Evolutionary conservation across 108 stramenopile species (phyloP).

Genomic region (Fragilariopsis cylindrus): DNA sequence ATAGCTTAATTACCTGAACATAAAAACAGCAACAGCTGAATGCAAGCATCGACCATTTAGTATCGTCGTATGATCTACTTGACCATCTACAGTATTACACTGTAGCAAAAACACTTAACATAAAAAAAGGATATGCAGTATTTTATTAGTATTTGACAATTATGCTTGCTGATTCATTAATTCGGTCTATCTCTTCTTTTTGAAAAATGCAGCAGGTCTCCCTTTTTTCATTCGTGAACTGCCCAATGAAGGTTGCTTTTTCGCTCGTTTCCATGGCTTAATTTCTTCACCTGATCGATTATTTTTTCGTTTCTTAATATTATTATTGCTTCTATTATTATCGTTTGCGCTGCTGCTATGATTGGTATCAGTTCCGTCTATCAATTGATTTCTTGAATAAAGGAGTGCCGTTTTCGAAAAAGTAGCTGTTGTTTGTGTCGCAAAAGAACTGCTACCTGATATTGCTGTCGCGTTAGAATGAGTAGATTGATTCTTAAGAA

Average conservation of each 20-base stretch:
- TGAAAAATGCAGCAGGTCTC: background rate
- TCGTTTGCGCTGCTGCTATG: background rate
- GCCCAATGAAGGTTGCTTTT: conserved; percentile 20
- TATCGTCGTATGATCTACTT: too few relatives aligned
- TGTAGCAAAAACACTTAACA: too few relatives aligned
- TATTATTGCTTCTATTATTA: background rate
- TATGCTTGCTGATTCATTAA: background rate
- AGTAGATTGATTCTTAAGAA: conserved; percentile 19
- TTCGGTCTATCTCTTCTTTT: background rate
- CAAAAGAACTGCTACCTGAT: conserved; percentile 3
- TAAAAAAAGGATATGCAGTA: too few relatives aligned
- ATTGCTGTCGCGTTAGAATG: background rate
- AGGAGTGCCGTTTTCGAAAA: conserved; percentile 32
- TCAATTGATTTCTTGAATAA: conserved; percentile 26
- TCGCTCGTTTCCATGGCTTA: conserved; percentile 40
- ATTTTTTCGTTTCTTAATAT: conserved; percentile 14
- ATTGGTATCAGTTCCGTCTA: conserved; percentile 16
- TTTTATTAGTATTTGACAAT: background rate
- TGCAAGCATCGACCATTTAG: too few relatives aligned
- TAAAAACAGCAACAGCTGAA: too few relatives aligned
- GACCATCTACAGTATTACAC: too few relatives aligned
- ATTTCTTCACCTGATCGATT: background rate
- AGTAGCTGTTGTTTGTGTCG: conserved; percentile 7
- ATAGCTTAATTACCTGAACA: too few relatives aligned
- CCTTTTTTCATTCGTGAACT: conserved; percentile 18